phyloP scores from a whole-genome alignment of 495 filamentous ascomycete species.

The Penicillium longicatenatum region DNA sequence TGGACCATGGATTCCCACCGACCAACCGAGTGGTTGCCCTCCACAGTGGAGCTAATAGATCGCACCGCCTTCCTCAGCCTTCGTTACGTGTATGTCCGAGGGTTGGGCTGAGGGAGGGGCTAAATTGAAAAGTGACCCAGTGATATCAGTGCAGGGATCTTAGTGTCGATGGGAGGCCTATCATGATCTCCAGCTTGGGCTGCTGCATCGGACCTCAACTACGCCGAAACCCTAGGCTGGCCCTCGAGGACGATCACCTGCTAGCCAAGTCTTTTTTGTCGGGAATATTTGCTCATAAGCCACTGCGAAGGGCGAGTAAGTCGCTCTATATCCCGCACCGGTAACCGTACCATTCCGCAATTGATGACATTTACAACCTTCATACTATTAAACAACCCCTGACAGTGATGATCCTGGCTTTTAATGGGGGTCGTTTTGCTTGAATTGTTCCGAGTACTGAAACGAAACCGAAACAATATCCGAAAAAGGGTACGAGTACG shows the following conservation, averaged over 20 bases:
- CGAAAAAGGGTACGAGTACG: conserved; percentile 13
- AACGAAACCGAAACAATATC: conserved; percentile 7
- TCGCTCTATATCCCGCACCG: neutral
- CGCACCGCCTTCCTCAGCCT: conserved; percentile 11
- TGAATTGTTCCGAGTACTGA: neutral
- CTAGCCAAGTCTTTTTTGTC: conserved; percentile 2
- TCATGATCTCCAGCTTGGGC: conserved; percentile 2
- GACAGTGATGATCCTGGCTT: neutral
- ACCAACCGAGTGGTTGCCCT: conserved; percentile 9
- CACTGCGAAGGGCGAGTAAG: neutral
- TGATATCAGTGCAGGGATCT: conserved; percentile 5
- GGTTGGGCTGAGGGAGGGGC: conserved; percentile 9
- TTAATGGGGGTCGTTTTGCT: no score
- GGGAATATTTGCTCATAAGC: neutral
- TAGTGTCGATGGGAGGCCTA: neutral
- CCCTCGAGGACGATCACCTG: neutral
- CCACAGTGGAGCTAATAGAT: conserved; percentile 15
- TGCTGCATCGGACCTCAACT: neutral
- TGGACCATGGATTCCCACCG: conserved; percentile 18
- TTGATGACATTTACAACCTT: neutral
- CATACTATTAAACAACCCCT: neutral
- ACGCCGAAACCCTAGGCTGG: neutral
- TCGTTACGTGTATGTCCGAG: conserved; percentile 11
- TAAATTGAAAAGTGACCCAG: conserved; percentile 9
- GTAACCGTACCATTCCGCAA: neutral